phyloP scores from a whole-genome alignment of 176 grass and related monocot genomes.

The Aegilops umbellulata region DNA sequence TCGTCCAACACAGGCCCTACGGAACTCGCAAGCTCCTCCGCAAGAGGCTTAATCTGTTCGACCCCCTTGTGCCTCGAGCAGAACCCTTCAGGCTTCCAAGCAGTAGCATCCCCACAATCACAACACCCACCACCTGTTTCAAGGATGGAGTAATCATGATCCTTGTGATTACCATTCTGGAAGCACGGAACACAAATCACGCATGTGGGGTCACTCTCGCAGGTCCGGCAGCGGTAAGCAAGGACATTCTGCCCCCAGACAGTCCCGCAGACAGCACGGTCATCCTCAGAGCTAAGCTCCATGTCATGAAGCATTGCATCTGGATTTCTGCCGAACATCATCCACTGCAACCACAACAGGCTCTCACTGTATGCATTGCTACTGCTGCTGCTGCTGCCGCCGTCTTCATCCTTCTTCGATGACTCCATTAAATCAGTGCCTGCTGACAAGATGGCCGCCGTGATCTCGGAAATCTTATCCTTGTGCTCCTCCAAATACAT shows the following conservation, averaged over 20 bases:
- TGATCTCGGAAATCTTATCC: conserved; percentile 29
- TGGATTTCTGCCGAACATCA: conserved; percentile 74
- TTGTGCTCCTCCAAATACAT: conserved; percentile 38
- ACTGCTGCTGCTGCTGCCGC: background rate
- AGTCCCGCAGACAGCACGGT: conserved; percentile 74
- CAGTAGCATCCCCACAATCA: conserved; percentile 92
- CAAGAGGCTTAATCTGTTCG: conserved; percentile 84
- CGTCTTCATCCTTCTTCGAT: conserved; percentile 12
- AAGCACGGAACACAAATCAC: conserved; percentile 93
- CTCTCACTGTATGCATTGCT: conserved; percentile 40
- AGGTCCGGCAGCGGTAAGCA: conserved; percentile 87
- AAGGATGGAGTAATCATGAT: conserved; percentile 96
- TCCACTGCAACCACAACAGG: conserved; percentile 81
- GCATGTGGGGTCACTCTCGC: conserved; percentile 84
- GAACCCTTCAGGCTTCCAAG: conserved; percentile 91
- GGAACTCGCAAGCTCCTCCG: conserved; percentile 53
- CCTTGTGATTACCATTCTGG: conserved; percentile 81
- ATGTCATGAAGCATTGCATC: conserved; percentile 43
- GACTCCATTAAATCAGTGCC: conserved; percentile 31
- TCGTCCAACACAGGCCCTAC: conserved; percentile 66
- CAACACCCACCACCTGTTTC: conserved; percentile 93
- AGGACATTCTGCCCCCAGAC: conserved; percentile 89
- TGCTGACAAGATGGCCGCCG: conserved; percentile 53
- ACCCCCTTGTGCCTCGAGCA: conserved; percentile 80
- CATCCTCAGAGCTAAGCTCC: conserved; percentile 39